A percentile compares a stretch with the other conserved stretches of the same genome.
These are phyloP conservation scores for Scheffersomyces coipomensis DNA, from an alignment of 805 yeast genomes.

Conservation along the genomic window DNA sequence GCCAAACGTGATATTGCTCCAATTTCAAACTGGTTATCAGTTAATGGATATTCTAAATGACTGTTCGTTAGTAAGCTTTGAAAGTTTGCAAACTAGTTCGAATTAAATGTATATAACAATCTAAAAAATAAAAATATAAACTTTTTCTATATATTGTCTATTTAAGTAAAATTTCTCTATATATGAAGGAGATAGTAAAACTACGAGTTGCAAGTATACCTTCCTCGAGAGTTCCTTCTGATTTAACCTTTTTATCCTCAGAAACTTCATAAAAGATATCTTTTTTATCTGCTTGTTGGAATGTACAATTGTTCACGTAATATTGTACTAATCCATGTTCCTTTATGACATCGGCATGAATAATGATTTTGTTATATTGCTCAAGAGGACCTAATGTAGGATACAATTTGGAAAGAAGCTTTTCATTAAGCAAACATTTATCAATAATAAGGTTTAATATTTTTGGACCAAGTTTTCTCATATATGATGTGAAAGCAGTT, in stretches of 20 bases:
- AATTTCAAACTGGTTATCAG: constrained; percentile 49
- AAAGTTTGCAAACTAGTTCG: too few relatives aligned
- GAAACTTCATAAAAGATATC: constrained; percentile 13
- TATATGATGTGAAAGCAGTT: constrained; percentile 53
- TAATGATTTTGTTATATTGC: constrained; percentile 13
- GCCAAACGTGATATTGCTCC: constrained; percentile 50
- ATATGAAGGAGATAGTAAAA: constrained; percentile 41
- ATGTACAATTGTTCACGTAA: constrained; percentile 42
- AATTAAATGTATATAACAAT: not conserved
- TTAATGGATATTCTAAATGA: constrained; percentile 27
- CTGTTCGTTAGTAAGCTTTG: not conserved
- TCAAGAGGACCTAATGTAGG: constrained; percentile 1
- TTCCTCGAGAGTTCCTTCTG: constrained; percentile 29
- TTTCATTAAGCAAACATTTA: constrained; percentile 11
- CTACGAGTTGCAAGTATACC: constrained; percentile 36
- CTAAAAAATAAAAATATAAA: not conserved
- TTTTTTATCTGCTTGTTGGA: constrained; percentile 19
- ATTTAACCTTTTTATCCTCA: constrained; percentile 12
- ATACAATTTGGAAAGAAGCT: constrained; percentile 3
- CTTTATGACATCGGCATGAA: constrained; percentile 42
- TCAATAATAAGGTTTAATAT: constrained; percentile 22
- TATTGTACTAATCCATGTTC: constrained; percentile 50
- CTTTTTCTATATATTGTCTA: not conserved
- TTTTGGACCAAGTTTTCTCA: constrained; percentile 35
- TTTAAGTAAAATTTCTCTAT: constrained; percentile 15